Conservation (phyloP, 306 rosid species). For the Prosopis cineraria region DNA sequence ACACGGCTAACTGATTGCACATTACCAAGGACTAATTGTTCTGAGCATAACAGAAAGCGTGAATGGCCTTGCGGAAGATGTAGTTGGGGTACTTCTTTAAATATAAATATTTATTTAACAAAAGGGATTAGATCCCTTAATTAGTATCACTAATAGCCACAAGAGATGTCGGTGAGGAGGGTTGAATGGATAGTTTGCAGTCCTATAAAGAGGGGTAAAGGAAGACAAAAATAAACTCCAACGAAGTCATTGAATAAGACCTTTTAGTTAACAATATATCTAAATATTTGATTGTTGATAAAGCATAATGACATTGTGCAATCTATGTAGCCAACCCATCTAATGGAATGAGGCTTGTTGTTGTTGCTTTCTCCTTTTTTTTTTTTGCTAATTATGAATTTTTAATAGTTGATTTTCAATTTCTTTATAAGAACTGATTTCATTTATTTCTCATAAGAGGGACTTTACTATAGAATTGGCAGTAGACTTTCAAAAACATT, state of each 20-base stretch:
- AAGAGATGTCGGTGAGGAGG: too few species aligned
- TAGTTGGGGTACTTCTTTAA: background rate
- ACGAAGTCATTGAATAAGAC: too few species aligned
- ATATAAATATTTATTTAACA: background rate
- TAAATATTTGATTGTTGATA: too few species aligned
- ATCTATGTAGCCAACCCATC: too few species aligned
- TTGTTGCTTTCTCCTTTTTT: background rate
- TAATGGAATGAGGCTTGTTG: too few species aligned
- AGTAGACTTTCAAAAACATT: slow-evolving; percentile 2
- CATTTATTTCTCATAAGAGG: background rate
- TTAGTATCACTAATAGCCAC: background rate
- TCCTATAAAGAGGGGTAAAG: too few species aligned
- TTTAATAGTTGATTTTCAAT: background rate
- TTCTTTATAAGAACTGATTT: background rate
- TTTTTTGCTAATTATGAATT: background rate
- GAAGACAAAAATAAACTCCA: too few species aligned
- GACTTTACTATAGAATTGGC: background rate
- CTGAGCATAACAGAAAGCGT: background rate
- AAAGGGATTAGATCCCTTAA: background rate
- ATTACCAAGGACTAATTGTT: background rate
- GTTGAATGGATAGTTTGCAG: too few species aligned
- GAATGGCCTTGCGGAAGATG: background rate
- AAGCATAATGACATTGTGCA: too few species aligned
- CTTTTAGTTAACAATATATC: too few species aligned
- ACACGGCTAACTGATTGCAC: background rate